A percentile compares a stretch with the other conserved stretches of the same genome.
These are phyloP conservation scores for Pythium guiyangense DNA, from an alignment of 352 stramenopile genomes.

Conservation along the genomic window DNA sequence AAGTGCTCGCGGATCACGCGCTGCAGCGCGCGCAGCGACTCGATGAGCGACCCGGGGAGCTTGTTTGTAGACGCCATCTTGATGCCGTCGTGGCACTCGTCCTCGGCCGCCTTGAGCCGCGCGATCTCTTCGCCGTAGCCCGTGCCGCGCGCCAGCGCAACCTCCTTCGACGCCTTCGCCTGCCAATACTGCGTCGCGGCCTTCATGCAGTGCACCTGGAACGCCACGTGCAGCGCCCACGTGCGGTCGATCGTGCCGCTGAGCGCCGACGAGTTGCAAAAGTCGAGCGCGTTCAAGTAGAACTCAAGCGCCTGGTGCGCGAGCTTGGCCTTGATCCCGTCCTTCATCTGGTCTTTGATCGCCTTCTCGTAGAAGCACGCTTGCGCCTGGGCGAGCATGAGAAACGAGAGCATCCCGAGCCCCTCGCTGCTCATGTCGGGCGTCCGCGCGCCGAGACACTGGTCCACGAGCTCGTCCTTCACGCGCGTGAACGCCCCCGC, in stretches of 20 bases:
- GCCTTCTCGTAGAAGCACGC: constrained; percentile 92
- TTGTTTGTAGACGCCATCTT: constrained; percentile 60
- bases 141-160: constrained; percentile 39
- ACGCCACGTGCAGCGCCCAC: constrained; percentile 61
- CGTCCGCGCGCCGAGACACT: constrained; percentile 34
- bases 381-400: constrained; percentile 85
- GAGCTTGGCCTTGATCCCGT: constrained; percentile 79
- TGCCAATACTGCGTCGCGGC: constrained; percentile 79
- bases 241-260: constrained; percentile 50
- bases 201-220: constrained; percentile 69
- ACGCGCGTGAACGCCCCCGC: constrained; percentile 69
- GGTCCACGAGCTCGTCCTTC: constrained; percentile 43
- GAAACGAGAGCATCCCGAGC: constrained; percentile 55
- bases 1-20: constrained; percentile 53
- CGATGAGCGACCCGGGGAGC: constrained; percentile 42
- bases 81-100: constrained; percentile 48
- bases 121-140: constrained; percentile 81
- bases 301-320: constrained; percentile 72
- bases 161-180: constrained; percentile 55
- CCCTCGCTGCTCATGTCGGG: constrained; percentile 64
- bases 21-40: constrained; percentile 55
- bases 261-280: constrained; percentile 47
- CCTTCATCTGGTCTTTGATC: constrained; percentile 85
- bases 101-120: constrained; percentile 45
- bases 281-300: constrained; percentile 53